These are phyloP conservation scores for Dissoconium aciculare DNA, from an alignment of 2,329 filamentous ascomycete species.

Conservation along the genomic window DNA sequence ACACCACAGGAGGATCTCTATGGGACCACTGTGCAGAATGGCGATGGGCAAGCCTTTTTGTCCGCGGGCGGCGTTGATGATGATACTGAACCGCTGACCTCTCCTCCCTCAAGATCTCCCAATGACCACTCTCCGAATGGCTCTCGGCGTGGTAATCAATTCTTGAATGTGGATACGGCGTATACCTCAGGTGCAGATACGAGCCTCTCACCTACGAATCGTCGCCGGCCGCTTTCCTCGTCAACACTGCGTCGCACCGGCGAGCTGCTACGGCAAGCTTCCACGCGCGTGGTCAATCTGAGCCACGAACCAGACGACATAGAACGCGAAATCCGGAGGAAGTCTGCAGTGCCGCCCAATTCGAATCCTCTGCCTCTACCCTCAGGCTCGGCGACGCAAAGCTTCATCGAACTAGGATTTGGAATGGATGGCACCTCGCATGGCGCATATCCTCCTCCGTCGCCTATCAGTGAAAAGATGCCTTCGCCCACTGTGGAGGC, in stretches of 20 bases:
- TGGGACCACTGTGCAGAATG: constrained; percentile 33
- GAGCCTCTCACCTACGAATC: constrained; percentile 38
- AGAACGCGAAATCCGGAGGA: constrained; percentile 57
- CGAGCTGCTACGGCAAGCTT: constrained; percentile 54
- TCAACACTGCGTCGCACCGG: constrained; percentile 34
- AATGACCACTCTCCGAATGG: no score
- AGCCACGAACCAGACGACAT: constrained; percentile 80
- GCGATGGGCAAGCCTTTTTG: constrained; percentile 40
- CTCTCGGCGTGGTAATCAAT: no score
- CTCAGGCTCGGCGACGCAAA: constrained; percentile 1
- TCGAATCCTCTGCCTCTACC: constrained; percentile 5
- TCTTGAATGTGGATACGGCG: constrained; percentile 47
- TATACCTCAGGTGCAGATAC: constrained; percentile 26
- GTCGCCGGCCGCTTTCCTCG: constrained; percentile 33
- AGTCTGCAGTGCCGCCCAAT: constrained; percentile 48
- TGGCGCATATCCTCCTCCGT: constrained; percentile 13
- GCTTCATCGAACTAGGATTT: neutral
- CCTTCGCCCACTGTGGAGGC: constrained; percentile 18
- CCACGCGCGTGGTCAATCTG: constrained; percentile 92
- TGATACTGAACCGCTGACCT: constrained; percentile 46
- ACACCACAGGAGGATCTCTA: constrained; percentile 17
- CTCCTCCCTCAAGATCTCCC: no score
- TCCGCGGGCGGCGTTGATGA: no score
- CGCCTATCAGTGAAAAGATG: constrained; percentile 20
- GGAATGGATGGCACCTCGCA: constrained; percentile 9